Evolutionary conservation across 2,329 filamentous ascomycete genomes (phyloP).

Genomic region (Ceratocystis cacaofunesta): DNA sequence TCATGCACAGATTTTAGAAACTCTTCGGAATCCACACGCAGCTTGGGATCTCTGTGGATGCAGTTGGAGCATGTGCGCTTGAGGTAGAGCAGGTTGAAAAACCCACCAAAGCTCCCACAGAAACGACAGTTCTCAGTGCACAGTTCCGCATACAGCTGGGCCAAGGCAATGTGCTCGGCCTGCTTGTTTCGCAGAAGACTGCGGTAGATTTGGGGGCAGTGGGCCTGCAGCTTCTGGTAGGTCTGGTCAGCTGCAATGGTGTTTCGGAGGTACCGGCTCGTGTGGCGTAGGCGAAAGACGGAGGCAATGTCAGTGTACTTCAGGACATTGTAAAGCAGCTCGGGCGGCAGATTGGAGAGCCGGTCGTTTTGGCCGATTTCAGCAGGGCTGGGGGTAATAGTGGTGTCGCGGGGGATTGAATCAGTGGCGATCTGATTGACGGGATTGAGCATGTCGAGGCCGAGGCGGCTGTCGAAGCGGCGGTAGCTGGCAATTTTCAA

Average conservation of each 20-base stretch:
- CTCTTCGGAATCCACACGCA: not conserved
- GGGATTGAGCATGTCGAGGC: too few species aligned
- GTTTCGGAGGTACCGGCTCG: conserved; percentile 1
- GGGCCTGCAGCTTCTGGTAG: not conserved
- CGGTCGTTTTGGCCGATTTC: not conserved
- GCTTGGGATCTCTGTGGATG: not conserved
- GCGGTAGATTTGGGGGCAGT: not conserved
- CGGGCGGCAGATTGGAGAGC: not conserved
- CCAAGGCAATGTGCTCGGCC: not conserved
- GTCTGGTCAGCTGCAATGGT: not conserved
- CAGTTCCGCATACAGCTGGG: not conserved
- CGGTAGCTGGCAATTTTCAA: too few species aligned
- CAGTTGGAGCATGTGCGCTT: conserved; percentile 1
- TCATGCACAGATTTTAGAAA: not conserved
- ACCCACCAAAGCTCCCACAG: conserved; percentile 7
- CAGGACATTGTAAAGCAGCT: not conserved
- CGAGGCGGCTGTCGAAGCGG: too few species aligned
- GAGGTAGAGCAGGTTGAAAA: conserved; percentile 7
- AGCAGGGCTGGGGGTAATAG: not conserved
- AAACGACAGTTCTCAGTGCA: not conserved
- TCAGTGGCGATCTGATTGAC: too few species aligned
- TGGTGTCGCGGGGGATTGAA: too few species aligned
- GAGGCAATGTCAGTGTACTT: conserved; percentile 2
- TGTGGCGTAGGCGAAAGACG: conserved; percentile 4
- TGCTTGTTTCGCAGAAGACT: not conserved